Evolutionary conservation across 495 filamentous ascomycete genomes (phyloP), one percentile per base, ranked within the genome.

Genomic region (Neurospora sp.): DNA sequence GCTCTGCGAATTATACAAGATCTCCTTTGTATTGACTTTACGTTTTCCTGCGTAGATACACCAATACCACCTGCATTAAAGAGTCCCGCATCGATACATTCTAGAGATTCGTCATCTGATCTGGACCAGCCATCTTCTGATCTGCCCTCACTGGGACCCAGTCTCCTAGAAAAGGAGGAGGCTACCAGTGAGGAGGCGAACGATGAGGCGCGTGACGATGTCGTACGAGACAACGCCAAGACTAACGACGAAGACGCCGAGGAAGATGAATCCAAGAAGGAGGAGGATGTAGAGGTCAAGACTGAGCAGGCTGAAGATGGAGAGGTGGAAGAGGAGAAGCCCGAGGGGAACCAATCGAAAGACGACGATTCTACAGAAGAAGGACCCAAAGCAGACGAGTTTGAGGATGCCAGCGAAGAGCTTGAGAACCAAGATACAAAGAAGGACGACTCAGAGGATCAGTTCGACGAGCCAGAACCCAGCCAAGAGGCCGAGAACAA

Each of bases 81-180:
- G 73, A 75, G 76, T 66, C 80, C 79, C 62, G 62, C 72, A 42
- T 74, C 76, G 37, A 39, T 70, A 27, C 77, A 75, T 62, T 70
- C 77, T 27, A 78, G 80, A 76, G 83, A 79, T 78, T 85, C 80
- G 79, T 85, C 81, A 70, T 11, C 46, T 75, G 75, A 74, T 42
- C 40, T 42, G 4, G 74, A 54, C 39, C 76, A 74, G 12, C 74
- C 78, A 12, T 75, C 75, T 0, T 23, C 79, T 54, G 76, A 74
- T 4, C 72, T 75, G 20, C 44, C 74, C 38, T 73, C 69, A 3
- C 70, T 74, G 10, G 72, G 72, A 0, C 70, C 71, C 40, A 44
- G 72, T 40, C 54, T 66, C 12, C 12, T 66, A 66, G 14, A 31
- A 35, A 66, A 66, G 54, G 31, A 66, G 27, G 27, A 60, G 11